Percentiles rank a stretch among this genome's conserved stretches.
phyloP scores from a whole-genome alignment of 805 yeast genomes.

The Myxozyma nipponensis region DNA sequence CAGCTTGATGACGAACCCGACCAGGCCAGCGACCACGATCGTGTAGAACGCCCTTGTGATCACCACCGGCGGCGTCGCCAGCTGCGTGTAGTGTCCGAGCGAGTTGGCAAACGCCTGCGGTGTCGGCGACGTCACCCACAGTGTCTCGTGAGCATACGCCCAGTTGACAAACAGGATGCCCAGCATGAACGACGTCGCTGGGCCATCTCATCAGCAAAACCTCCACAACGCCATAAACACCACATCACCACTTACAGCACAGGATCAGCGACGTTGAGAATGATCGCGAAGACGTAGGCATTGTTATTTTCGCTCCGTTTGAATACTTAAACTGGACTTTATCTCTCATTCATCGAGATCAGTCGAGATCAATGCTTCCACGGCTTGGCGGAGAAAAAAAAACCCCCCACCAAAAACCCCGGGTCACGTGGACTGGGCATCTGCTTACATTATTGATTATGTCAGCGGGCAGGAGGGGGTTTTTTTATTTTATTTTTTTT shows the following conservation, averaged over 20 bases:
- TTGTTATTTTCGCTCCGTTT: no score
- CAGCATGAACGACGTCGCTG: slow-evolving; percentile 66
- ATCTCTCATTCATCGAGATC: no score
- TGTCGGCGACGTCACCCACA: slow-evolving; percentile 58
- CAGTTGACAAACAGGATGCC: slow-evolving; percentile 76
- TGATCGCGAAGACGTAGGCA: slow-evolving; percentile 25
- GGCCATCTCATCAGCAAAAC: not conserved
- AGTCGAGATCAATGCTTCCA: no score
- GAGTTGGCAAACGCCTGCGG: slow-evolving; percentile 57
- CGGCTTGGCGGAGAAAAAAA: no score
- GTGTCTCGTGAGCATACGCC: slow-evolving; percentile 73
- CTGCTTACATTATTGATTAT: no score
- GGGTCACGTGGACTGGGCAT: no score
- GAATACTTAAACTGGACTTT: no score
- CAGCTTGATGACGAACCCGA: slow-evolving; percentile 71
- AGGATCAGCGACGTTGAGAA: slow-evolving; percentile 22
- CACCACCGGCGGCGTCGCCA: slow-evolving; percentile 62
- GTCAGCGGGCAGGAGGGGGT: no score
- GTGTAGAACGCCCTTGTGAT: slow-evolving; percentile 61
- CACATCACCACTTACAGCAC: slow-evolving; percentile 12
- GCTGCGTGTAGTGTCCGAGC: slow-evolving; percentile 64
- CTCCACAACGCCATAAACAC: not conserved
- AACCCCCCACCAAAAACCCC: no score
- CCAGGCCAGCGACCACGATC: slow-evolving; percentile 59
- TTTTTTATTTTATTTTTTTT: no score